A percentile compares a stretch with the other conserved stretches of the same genome.
phyloP scores from a whole-genome alignment of 257 asterid genomes.

The Rhazya stricta region DNA sequence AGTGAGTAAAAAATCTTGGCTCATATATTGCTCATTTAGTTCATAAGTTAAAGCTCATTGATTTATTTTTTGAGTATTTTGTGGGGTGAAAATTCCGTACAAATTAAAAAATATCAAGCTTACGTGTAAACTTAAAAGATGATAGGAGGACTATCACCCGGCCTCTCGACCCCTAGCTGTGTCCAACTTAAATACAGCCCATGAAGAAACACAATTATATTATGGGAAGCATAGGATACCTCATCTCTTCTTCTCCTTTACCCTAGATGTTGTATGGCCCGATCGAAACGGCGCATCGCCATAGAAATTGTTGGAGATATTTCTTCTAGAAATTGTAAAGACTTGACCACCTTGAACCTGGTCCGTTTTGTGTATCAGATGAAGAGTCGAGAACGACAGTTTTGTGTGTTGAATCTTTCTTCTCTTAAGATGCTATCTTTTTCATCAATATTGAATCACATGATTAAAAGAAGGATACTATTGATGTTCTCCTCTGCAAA shows the following conservation, averaged over 20 bases:
- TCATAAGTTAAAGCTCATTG: too few species aligned
- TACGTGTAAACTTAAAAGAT: too few species aligned
- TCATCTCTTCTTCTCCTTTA: not conserved
- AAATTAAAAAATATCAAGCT: too few species aligned
- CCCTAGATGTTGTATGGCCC: not conserved
- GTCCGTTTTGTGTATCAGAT: constrained; percentile 8
- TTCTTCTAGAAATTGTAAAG: not conserved
- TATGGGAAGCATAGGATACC: not conserved
- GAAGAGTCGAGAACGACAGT: constrained; percentile 1
- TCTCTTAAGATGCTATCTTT: too few species aligned
- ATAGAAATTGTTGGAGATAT: not conserved
- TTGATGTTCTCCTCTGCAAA: not conserved
- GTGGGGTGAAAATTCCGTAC: too few species aligned
- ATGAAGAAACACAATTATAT: not conserved
- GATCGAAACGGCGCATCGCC: too few species aligned
- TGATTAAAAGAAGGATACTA: not conserved
- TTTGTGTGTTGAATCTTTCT: not conserved
- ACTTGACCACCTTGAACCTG: constrained; percentile 13
- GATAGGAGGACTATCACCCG: too few species aligned
- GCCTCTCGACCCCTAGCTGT: too few species aligned
- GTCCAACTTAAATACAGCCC: not conserved
- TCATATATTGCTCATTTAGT: too few species aligned
- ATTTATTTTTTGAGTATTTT: too few species aligned
- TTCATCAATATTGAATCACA: not conserved
- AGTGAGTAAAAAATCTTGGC: too few species aligned